Base-by-base conservation (phyloP, 2,329 filamentous ascomycete genomes). In the Fusarium sublunatum region DNA sequence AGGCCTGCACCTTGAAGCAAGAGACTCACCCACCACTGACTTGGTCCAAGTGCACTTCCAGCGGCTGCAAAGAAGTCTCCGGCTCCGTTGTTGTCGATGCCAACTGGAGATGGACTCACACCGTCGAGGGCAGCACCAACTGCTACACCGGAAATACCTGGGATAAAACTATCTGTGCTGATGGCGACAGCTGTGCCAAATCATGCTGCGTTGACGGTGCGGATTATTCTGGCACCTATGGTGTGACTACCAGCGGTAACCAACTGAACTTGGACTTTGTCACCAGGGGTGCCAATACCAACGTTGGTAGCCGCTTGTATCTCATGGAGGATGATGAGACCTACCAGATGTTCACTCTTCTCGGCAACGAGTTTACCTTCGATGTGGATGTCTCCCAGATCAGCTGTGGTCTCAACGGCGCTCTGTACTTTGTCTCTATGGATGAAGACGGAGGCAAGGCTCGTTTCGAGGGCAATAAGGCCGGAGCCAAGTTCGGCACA, bases 371-470 rank as follows among this genome's bases (percentile, higher is more conserved):
- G 75, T 87, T 91, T 75, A 88, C 86, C 42, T 90, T 91, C 55
- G 88, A 90, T 48, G 87, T 90, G 26, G 88, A 91, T 70, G 83
- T 89, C 32, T 89, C 87, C 39, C 82, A 83, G 67, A 78, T 90
- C 8, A 84, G 84, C 53, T 91, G 89, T 70, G 89, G 89, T 52
- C 77, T 91, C 53, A 91, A 92, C 75, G 88, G 88, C 49, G 88
- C 88, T 41, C 77, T 91, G 40, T 91, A 91, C 77, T 84, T 87
- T 53, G 81, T 84, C 29, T 79, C 82, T 69, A 88, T 88, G 86
- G 82, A 86, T 34, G 75, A 77, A 9, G 83, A 87, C 61, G 85
- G 85, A 61, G 85, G 84, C 38, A 69, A 77, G 59, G 71, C 76
- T 72, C 81, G 81, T 71, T 83, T 81, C 69, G 59, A 77, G 3